Conservation (phyloP, 2,329 filamentous ascomycete species). For the Aspergillus fructus region DNA sequence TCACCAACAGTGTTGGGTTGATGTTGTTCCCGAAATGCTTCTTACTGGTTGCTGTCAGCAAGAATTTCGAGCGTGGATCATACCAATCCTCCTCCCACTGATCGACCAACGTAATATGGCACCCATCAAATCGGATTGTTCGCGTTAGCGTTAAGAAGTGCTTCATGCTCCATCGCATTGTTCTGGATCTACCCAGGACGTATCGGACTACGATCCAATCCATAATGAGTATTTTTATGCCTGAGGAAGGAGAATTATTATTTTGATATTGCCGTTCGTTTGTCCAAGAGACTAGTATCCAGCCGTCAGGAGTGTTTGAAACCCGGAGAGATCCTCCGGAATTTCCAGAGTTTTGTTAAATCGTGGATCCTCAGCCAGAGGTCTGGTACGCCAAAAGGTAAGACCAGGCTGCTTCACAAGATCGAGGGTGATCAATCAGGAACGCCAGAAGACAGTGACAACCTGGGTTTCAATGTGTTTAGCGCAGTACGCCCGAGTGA, state of each 20-base stretch:
- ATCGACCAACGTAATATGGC: constrained; percentile 1
- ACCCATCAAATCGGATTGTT: constrained; percentile 2
- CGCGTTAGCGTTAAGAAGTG: neutral
- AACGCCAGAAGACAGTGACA: neutral
- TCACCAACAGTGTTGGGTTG: neutral
- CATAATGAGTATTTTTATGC: neutral
- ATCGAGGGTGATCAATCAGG: neutral
- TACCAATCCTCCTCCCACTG: constrained; percentile 4
- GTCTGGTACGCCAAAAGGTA: neutral
- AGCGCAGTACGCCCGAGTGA: neutral
- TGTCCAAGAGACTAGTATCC: neutral
- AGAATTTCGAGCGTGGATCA: neutral
- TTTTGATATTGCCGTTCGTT: neutral
- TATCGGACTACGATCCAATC: too few species aligned
- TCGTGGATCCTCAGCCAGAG: neutral
- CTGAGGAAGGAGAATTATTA: neutral
- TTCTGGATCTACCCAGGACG: neutral
- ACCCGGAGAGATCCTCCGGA: neutral
- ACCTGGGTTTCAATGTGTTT: neutral
- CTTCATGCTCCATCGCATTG: constrained; percentile 1
- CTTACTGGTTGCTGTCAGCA: too few species aligned
- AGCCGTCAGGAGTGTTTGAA: neutral
- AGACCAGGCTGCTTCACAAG: neutral
- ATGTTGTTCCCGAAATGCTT: neutral
- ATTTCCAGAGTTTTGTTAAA: neutral